Evolutionary conservation across 192 early-diverging fungal species (phyloP), one percentile per base, ranked within the genome.

Genomic region (Podila epigama): DNA sequence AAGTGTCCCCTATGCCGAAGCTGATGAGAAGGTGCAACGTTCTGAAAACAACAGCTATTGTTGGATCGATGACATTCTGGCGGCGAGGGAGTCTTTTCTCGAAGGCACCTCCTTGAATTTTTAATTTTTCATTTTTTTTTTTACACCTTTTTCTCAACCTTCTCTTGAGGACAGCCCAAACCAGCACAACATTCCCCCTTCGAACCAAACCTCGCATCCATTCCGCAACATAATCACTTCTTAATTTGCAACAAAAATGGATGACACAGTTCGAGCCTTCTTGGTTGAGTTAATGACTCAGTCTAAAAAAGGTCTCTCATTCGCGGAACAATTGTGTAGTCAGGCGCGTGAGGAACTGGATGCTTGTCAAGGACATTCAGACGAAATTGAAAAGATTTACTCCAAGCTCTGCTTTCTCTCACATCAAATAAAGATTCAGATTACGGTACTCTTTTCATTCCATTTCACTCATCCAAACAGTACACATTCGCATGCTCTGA

Each of bases 381-480:
- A 68, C 39, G 73, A 63, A 63, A 77, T 77, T 37, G 73, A 77
- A 58, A 68, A 68, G 66, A 77, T 77, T 25, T 77, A 64, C 40
- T 77, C 73, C 15, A 77, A 77, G 51, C 51, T 77, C 16, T 77
- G 60, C 59, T 77, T 77, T 35, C 54, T 77, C 55, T 77, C 73
- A 1, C 66, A 60, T 39, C 73, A 77, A 77, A 77, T 68, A 63
- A 77, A 68, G 51, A 36, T 60, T 34, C 73, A 77, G 34, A 58
- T 68, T 37, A 22, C 61, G 66, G 73, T 77, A 77, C 28, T 3
- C 10, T 44, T 22, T 2, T 33, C 35, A 28, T 36, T 37, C 48
- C 13, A 4, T 20, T 1, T n/a, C 61, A 25, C 5, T 50, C n/a
- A n/a, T n/a, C n/a, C n/a, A n/a, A n/a, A n/a, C n/a, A n/a, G n/a